A percentile compares a stretch with the other conserved stretches of the same genome.
Evolutionary conservation across 768 basidiomycete species (phyloP).

Genomic region (Thelephora aurantiotincta): DNA sequence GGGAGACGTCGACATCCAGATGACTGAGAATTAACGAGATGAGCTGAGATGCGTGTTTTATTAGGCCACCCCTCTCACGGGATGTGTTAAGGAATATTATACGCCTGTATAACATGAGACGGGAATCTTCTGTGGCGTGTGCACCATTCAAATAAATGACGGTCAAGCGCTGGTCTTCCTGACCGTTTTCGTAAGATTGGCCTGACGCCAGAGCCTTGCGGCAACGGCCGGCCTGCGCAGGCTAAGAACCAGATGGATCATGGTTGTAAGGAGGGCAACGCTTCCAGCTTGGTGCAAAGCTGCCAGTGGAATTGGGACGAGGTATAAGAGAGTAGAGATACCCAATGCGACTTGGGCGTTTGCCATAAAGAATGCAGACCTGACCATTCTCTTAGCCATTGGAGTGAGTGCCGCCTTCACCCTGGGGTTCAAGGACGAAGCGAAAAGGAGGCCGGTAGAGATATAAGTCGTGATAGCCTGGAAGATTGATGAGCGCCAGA

Average conservation of each 20-base stretch:
- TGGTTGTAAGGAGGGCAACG: conserved; percentile 70
- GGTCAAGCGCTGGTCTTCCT: not conserved
- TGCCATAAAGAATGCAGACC: conserved; percentile 60
- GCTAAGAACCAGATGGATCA: conserved; percentile 62
- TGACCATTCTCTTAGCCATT: conserved; percentile 33
- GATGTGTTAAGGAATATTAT: not conserved
- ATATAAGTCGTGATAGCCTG: conserved; percentile 82
- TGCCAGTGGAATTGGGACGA: conserved; percentile 87
- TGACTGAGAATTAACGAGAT: conserved; percentile 43
- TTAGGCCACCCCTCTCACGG: not conserved
- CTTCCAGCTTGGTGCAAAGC: conserved; percentile 94
- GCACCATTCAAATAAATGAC: not conserved
- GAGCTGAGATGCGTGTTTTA: conserved; percentile 6
- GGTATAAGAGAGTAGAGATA: conserved; percentile 73
- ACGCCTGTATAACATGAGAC: not conserved
- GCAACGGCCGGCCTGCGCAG: conserved; percentile 56
- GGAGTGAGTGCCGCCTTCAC: conserved; percentile 42
- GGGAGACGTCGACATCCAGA: conserved; percentile 73
- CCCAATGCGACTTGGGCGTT: conserved; percentile 73
- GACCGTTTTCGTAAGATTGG: conserved; percentile 6
- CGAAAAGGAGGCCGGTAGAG: conserved; percentile 48
- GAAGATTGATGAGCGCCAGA: conserved; percentile 2
- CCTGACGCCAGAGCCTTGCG: conserved; percentile 45
- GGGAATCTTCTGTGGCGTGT: not conserved
- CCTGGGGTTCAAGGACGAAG: conserved; percentile 37